Conservation (phyloP, 139 green algal genomes). For the Trebouxia sp. region DNA sequence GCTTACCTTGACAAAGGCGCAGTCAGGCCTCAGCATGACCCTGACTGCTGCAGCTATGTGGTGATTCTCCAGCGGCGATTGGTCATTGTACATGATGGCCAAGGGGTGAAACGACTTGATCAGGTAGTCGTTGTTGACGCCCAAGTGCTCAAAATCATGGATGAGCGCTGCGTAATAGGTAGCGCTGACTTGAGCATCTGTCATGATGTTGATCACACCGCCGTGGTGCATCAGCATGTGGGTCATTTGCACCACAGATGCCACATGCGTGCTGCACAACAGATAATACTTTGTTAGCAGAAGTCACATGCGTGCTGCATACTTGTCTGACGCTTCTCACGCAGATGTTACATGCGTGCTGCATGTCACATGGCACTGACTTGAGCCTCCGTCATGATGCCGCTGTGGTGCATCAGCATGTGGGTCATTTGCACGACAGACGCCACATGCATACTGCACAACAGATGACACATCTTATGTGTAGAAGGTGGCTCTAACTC, state of each 20-base stretch:
- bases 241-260: constrained; percentile 24
- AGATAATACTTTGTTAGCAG: neutral
- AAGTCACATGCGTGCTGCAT: neutral
- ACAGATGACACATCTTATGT: too few species aligned
- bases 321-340: neutral
- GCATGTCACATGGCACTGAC: too few species aligned
- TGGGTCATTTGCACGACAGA: neutral
- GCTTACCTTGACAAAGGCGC: neutral
- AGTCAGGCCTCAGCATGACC: constrained; percentile 5
- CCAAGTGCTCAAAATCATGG: constrained; percentile 24
- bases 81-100: constrained; percentile 58
- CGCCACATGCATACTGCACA: neutral
- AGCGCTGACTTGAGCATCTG: neutral
- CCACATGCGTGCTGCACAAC: constrained; percentile 13
- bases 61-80: constrained; percentile 58
- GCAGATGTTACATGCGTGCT: too few species aligned
- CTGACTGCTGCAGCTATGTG: constrained; percentile 37
- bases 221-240: constrained; percentile 17
- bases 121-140: constrained; percentile 26
- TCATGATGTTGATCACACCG: neutral
- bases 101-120: constrained; percentile 23
- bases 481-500: too few species aligned
- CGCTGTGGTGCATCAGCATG: neutral
- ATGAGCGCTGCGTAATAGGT: constrained; percentile 1
- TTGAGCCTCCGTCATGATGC: too few species aligned